Evolutionary conservation across 2,329 filamentous ascomycete species (phyloP).

Genomic region (Leptographium flavum): DNA sequence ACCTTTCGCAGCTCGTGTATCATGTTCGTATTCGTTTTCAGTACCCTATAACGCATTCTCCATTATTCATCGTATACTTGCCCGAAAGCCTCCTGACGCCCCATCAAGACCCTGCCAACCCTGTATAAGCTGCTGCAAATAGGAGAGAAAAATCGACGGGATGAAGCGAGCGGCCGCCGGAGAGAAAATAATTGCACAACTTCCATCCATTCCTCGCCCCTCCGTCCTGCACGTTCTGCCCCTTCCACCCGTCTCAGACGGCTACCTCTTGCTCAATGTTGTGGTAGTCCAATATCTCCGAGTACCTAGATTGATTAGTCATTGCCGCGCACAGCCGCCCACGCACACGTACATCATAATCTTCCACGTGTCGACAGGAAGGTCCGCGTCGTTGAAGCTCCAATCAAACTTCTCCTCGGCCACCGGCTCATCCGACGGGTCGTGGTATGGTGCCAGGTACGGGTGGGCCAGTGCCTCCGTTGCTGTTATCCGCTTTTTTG

Average conservation of each 20-base stretch:
- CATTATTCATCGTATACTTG: neutral
- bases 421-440: constrained; percentile 88
- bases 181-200: no score
- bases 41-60: no score
- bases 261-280: constrained; percentile 55
- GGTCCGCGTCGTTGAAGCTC: constrained; percentile 97
- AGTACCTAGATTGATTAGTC: constrained; percentile 55
- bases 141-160: neutral
- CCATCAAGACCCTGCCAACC: neutral
- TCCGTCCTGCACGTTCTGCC: neutral
- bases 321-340: neutral
- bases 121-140: neutral
- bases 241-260: constrained; percentile 23
- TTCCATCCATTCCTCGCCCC: no score
- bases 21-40: neutral
- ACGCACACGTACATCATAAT: constrained; percentile 81
- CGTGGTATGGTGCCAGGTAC: constrained; percentile 92
- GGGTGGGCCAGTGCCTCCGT: constrained; percentile 76
- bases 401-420: constrained; percentile 98
- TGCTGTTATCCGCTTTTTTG: constrained; percentile 87
- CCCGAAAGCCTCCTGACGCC: neutral
- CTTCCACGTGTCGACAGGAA: constrained; percentile 99
- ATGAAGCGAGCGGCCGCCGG: no score
- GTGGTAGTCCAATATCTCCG: constrained; percentile 96
- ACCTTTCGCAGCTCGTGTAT: no score